These are phyloP conservation scores for Mesotaenium endlicherianum DNA, from an alignment of 139 green algal genomes.

Conservation along the genomic window DNA sequence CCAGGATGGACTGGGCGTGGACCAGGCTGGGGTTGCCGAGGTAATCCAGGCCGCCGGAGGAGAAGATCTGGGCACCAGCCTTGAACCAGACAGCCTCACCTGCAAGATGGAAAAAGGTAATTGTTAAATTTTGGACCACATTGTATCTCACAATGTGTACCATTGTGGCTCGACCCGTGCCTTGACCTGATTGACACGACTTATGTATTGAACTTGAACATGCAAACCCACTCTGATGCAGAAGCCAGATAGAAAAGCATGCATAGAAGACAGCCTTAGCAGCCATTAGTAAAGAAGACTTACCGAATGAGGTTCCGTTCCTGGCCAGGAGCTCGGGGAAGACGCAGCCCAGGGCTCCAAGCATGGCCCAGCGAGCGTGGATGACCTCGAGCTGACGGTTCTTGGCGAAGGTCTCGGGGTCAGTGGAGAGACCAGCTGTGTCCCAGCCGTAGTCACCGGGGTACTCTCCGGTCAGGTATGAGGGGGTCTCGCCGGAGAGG, in stretches of 20 bases:
- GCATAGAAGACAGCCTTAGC: no score
- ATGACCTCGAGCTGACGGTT: constrained; percentile 96
- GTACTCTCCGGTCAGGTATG: constrained; percentile 49
- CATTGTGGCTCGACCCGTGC: no score
- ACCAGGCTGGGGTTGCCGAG: constrained; percentile 86
- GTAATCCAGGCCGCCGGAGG: constrained; percentile 61
- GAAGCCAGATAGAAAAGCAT: no score
- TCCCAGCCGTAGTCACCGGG: constrained; percentile 77
- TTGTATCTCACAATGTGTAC: no score
- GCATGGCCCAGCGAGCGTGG: constrained; percentile 96
- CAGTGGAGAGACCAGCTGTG: constrained; percentile 91
- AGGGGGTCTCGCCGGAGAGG: constrained; percentile 44
- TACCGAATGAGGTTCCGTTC: constrained; percentile 10
- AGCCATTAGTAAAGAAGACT: no score
- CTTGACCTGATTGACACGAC: no score
- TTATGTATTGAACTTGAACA: no score
- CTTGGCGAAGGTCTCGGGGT: constrained; percentile 66
- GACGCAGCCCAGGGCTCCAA: constrained; percentile 63
- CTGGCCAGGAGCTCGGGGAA: constrained; percentile 42
- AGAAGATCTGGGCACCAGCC: constrained; percentile 80
- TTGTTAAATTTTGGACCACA: no score
- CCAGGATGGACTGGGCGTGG: constrained; percentile 91
- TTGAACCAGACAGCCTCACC: constrained; percentile 78
- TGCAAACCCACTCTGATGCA: no score
- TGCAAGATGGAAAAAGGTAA: no score